A percentile compares a stretch with the other conserved stretches of the same genome.
These are phyloP conservation scores for Lasiosphaeria ovina DNA, from an alignment of 495 filamentous ascomycete species.

Conservation along the genomic window DNA sequence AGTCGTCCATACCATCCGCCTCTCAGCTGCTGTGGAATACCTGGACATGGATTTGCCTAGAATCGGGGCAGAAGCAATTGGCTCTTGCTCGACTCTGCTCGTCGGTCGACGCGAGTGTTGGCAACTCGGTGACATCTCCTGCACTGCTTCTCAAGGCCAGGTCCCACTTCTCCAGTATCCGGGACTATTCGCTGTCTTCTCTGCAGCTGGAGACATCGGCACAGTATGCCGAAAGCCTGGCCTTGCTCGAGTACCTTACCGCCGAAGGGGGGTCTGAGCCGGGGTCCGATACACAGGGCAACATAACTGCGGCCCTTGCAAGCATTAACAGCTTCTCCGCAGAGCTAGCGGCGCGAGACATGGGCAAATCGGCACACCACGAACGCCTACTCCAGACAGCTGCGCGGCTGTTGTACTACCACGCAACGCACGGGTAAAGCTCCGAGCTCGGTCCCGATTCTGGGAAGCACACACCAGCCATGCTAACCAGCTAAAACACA, in stretches of 20 bases:
- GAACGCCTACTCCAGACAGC: slow-evolving; percentile 66
- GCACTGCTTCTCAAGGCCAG: slow-evolving; percentile 54
- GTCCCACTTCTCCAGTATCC: slow-evolving; percentile 54
- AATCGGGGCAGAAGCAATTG: slow-evolving; percentile 35
- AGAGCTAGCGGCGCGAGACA: slow-evolving; percentile 49
- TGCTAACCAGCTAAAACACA: not conserved
- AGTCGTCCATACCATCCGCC: slow-evolving; percentile 34
- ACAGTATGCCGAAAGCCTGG: slow-evolving; percentile 58
- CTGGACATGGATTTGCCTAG: slow-evolving; percentile 70
- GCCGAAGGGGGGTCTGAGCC: slow-evolving; percentile 31
- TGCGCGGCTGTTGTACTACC: slow-evolving; percentile 65
- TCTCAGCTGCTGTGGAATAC: slow-evolving; percentile 61
- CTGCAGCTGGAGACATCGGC: slow-evolving; percentile 43
- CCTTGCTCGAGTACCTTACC: slow-evolving; percentile 64
- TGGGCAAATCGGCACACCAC: slow-evolving; percentile 45
- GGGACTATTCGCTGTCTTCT: slow-evolving; percentile 55
- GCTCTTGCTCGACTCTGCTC: slow-evolving; percentile 31
- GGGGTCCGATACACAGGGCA: slow-evolving; percentile 40
- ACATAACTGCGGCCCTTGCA: slow-evolving; percentile 49
- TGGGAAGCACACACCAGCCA: too few relatives aligned
- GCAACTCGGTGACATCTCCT: slow-evolving; percentile 25
- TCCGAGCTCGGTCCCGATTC: slow-evolving; percentile 4
- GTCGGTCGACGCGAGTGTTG: slow-evolving; percentile 26
- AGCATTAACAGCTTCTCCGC: slow-evolving; percentile 37
- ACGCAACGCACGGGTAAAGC: slow-evolving; percentile 55